Evolutionary conservation across 2,329 filamentous ascomycete species (phyloP), one percentile per base, ranked within the genome.

Genomic region (Aspergillus quadrilineatus): DNA sequence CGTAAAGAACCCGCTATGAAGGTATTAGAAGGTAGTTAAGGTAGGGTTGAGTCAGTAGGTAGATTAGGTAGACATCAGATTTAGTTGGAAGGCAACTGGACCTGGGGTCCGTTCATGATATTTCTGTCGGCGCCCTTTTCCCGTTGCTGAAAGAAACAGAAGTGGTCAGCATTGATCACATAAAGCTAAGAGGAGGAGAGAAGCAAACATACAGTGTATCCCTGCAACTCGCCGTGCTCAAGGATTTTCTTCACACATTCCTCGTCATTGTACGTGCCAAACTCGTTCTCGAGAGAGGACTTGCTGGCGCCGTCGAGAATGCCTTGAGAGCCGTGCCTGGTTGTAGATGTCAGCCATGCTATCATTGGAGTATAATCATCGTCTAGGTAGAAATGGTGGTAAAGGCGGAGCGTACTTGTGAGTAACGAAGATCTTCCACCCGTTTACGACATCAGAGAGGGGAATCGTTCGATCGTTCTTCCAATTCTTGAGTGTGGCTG

Each of bases 341-440:
- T 12, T 14, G 26, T 22, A 22, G 22, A 17, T 47, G 14, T 22
- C n/a, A 34, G 17, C 15, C 9, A 9, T 45, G 53, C 50, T 53
- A 5, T 22, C 4, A 14, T 42, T 1, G 14, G 26, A 4, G 17
- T 7, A 45, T 43, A 4, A 12, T 17, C 17, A 60, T 56, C 56
- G 57, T 10, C 4, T 42, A 26, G 30, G 32, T 7, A 39, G 30
- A 48, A 50, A 6, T 12, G 14, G 5, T 17, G 32, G 17, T 15
- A 6, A 6, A 49, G 14, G 46, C 12, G 9, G 3, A 8, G 22
- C 41, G 52, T 39, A 97, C 92, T 88, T 89, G 80, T 95, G 89
- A 36, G 92, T 96, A 43, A 89, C 80, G 69, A 96, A 96, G 69
- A 99, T 82, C 82, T 96, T 90, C 82, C 90, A 97, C 6, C 89